Evolutionary conservation across 2,329 filamentous ascomycete genomes (phyloP).

Genomic region (Hymenoscyphus repandus): DNA sequence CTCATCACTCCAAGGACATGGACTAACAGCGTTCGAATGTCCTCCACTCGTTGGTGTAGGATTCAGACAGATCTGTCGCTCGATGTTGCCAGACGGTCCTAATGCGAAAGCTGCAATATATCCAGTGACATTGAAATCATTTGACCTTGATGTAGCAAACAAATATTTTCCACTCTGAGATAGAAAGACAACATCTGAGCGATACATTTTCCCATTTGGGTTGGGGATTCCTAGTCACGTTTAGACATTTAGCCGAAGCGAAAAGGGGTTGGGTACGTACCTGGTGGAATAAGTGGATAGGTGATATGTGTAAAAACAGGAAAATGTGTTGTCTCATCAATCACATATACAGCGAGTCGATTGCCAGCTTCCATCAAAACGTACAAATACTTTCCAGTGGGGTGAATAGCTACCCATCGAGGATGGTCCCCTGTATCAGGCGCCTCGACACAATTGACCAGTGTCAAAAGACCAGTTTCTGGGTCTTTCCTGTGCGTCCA

Average conservation of each 20-base stretch:
- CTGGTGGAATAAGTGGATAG: slow-evolving; percentile 76
- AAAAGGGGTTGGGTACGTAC: slow-evolving; percentile 34
- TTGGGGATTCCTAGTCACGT: slow-evolving; percentile 24
- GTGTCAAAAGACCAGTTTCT: slow-evolving; percentile 54
- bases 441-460: slow-evolving; percentile 69
- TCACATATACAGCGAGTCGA: slow-evolving; percentile 72
- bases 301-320: slow-evolving; percentile 73
- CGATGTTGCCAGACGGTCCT: slow-evolving; percentile 61
- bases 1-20: slow-evolving; percentile 79
- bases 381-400: slow-evolving; percentile 73
- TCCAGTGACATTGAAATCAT: slow-evolving; percentile 69
- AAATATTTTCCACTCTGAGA: slow-evolving; percentile 67
- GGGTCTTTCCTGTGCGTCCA: slow-evolving; percentile 76
- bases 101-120: slow-evolving; percentile 80
- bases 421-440: slow-evolving; percentile 71
- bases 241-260: slow-evolving; percentile 6
- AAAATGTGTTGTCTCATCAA: slow-evolving; percentile 67
- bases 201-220: slow-evolving; percentile 57
- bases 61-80: slow-evolving; percentile 73
- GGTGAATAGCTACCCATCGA: slow-evolving; percentile 82
- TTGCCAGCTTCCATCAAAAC: slow-evolving; percentile 89
- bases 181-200: slow-evolving; percentile 76
- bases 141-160: slow-evolving; percentile 79
- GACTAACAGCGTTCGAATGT: slow-evolving; percentile 82
- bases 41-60: slow-evolving; percentile 84